Conservation (phyloP, 345 rosid genomes). For the Citrus reticulata region DNA sequence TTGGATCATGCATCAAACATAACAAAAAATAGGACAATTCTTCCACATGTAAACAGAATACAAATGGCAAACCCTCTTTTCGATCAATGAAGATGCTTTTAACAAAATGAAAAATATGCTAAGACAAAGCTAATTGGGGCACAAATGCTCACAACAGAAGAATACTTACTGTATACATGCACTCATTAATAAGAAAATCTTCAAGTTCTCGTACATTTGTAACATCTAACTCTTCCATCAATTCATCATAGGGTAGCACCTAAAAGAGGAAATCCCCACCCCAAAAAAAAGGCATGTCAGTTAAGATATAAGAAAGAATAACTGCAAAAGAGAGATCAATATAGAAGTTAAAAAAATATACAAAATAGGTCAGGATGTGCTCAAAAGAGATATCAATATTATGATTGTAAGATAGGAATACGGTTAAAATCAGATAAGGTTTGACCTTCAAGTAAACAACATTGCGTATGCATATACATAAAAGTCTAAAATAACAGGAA, state of each 20-base stretch:
- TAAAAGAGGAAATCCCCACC: slow-evolving; percentile 8
- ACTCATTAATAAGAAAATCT: slow-evolving; percentile 96
- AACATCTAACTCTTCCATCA: slow-evolving; percentile 88
- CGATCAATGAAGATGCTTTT: not conserved
- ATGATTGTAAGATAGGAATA: not conserved
- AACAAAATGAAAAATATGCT: not conserved
- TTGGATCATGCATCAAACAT: not conserved
- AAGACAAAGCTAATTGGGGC: not conserved
- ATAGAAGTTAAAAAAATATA: not conserved
- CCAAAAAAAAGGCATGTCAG: not conserved
- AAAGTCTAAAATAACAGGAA: not conserved
- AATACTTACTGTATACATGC: slow-evolving; percentile 86
- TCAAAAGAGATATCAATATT: not conserved
- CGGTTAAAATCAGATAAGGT: not conserved
- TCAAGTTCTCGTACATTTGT: slow-evolving; percentile 95
- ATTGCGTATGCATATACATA: not conserved
- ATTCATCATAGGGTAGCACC: slow-evolving; percentile 83
- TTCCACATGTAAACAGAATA: not conserved
- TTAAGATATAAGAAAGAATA: slow-evolving; percentile 12
- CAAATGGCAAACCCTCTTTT: not conserved
- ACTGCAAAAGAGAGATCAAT: slow-evolving; percentile 5
- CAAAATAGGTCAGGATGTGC: not conserved
- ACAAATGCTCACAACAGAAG: not conserved
- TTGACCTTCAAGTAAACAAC: not conserved
- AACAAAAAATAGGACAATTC: not conserved